Base-by-base conservation (phyloP, 2,329 filamentous ascomycete genomes). In the Geosmithia putterillii region DNA sequence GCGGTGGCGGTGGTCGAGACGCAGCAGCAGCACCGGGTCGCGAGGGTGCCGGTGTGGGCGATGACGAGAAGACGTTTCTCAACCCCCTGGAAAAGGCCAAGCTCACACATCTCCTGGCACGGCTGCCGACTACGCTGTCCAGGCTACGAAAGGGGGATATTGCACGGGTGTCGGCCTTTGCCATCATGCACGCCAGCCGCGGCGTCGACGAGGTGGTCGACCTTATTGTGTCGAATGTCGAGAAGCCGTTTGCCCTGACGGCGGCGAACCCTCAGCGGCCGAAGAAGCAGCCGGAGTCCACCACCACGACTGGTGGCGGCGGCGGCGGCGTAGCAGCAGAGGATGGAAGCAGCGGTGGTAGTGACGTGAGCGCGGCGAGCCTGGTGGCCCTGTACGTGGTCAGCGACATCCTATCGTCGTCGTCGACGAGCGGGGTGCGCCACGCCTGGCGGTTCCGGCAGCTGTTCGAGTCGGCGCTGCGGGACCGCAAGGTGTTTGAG, bases 141-240 rank as follows among this genome's bases (percentile, higher is more conserved):
- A 83, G 76, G 50, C 69, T 95, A 21, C 76, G 86, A 22, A 86
- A 86, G 54, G 88, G 87, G 3, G 87, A 96, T 54, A 77, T 96
- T 39, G 89, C 87, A 1, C 76, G 88, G 5, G 72, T 95, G 2
- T 90, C 89, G 1, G 76, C 83, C 3, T 95, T 96, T 61, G 89
- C 89, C 12, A 87, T 96, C 44, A 82, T 81, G 2, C 87, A 96
- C 57, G 85, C 88, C 2, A 86, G 83, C 35, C 74, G 79, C 18
- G 92, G 89, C 15, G 84, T 86, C 12, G 85, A 94, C 49, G 92
- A 96, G 64, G 82, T 95, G 32, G 88, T 94, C n/a, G 77, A 90
- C 41, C 77, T 94, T 63, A 80, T 96, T 34, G 75, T 94, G 0
- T 73, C 79, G 1, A 96, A 98, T 53, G 71, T 96, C 28, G 71